Evolutionary conservation across 768 basidiomycete species (phyloP).

Genomic region (Leccinum imitatum): DNA sequence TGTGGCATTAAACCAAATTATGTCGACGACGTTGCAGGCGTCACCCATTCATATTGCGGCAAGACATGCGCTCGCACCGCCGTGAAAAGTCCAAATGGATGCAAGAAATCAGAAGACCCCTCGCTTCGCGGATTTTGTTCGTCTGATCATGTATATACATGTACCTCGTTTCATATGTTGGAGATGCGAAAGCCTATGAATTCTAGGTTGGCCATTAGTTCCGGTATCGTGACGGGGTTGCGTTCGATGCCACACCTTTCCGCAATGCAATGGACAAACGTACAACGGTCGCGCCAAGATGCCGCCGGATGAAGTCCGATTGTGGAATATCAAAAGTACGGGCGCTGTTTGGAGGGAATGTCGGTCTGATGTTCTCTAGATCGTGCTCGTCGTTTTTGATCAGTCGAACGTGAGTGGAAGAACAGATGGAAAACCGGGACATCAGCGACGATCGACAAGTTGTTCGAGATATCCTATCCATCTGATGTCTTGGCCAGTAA

Average conservation of each 20-base stretch:
- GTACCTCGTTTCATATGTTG: conserved; percentile 16
- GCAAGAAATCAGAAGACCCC: conserved; percentile 50
- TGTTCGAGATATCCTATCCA: conserved; percentile 49
- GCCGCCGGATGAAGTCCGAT: conserved; percentile 39
- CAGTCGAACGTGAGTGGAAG: conserved; percentile 56
- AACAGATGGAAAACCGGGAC: conserved; percentile 33
- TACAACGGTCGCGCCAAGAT: conserved; percentile 53
- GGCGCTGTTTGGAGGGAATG: conserved; percentile 52
- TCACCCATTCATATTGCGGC: conserved; percentile 59
- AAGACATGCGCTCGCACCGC: conserved; percentile 54
- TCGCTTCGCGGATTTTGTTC: conserved; percentile 57
- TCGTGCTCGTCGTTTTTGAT: conserved; percentile 31
- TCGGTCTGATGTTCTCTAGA: conserved; percentile 34
- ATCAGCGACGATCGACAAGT: conserved; percentile 48
- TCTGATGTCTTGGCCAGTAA: conserved; percentile 36
- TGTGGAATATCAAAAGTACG: conserved; percentile 49
- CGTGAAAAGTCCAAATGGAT: conserved; percentile 40
- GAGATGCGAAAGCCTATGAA: conserved; percentile 8
- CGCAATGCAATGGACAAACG: conserved; percentile 44
- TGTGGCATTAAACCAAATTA: conserved; percentile 63
- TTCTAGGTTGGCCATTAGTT: conserved; percentile 51
- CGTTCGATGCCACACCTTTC: conserved; percentile 46
- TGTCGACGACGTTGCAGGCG: conserved; percentile 42
- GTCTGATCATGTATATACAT: conserved; percentile 55
- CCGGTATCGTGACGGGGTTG: conserved; percentile 49